Conservation (phyloP, 2,329 filamentous ascomycete genomes). For the Fusarium udum region DNA sequence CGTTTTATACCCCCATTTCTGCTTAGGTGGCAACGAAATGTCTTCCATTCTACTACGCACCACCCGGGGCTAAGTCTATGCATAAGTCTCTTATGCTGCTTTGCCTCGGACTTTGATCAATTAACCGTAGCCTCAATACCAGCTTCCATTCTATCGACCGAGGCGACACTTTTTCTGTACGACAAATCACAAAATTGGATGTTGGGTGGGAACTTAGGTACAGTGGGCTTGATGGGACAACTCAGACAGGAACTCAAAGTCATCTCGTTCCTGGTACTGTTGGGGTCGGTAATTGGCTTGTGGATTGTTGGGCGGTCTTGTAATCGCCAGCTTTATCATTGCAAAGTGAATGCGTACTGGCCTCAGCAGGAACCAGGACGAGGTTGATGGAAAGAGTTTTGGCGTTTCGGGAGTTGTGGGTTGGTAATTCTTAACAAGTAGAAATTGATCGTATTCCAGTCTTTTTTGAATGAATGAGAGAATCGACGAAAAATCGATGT, state of each 20-base stretch:
- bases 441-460: slow-evolving; percentile 9
- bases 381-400: not conserved
- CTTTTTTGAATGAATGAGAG: not conserved
- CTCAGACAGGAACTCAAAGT: not conserved
- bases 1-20: slow-evolving; percentile 41
- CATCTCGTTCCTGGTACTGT: not conserved
- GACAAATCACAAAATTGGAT: slow-evolving; percentile 33
- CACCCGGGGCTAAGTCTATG: not conserved
- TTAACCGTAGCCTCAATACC: slow-evolving; percentile 40
- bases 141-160: slow-evolving; percentile 13
- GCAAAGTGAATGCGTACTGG: not conserved
- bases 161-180: slow-evolving; percentile 16
- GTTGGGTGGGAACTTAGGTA: slow-evolving; percentile 15
- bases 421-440: slow-evolving; percentile 17
- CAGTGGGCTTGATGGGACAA: slow-evolving; percentile 12
- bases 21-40: slow-evolving; percentile 26
- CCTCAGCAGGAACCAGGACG: slow-evolving; percentile 5
- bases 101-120: slow-evolving; percentile 27
- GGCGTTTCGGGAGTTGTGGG: slow-evolving; percentile 28
- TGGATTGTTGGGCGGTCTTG: not conserved
- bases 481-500: not conserved
- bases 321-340: not conserved
- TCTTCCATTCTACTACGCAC: slow-evolving; percentile 22
- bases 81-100: slow-evolving; percentile 7
- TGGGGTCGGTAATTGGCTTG: not conserved